Evolutionary conservation across 1,284 basidiomycete species (phyloP), one percentile per base, ranked within the genome.

Genomic region (Ceratobasidium sp.): DNA sequence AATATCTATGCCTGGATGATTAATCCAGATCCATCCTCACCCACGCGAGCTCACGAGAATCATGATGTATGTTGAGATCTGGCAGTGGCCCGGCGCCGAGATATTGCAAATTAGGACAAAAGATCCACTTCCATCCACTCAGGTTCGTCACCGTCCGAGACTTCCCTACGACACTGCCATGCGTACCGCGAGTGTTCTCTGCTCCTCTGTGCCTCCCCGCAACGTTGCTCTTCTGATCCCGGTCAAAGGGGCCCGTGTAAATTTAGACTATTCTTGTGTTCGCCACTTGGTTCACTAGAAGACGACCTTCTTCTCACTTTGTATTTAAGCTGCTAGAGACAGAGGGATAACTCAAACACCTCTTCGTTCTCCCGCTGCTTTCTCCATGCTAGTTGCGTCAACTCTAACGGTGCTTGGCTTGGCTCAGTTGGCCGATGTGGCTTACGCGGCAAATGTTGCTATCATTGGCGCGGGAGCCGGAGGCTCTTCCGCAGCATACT

Each of bases 401-500:
- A 23, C 39, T 18, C 33, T 70, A 13, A 20, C 56, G 20, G 51
- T 53, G 20, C 39, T 70, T 55, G 68, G 68, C 9, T 53, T 70
- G 15, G 53, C 53, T 33, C 68, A 73, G 20, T 15, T 73, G 28
- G 53, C 46, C 42, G 69, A 70, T 44, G 68, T 78, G 46, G 58
- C 28, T 42, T 28, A 18, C 20, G 66, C 68, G 3, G 9, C 28
- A 23, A 77, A 58, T 20, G 81, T 97, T 79, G 96, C 96, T 6
- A 91, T 97, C 82, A 90, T 97, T 51, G 68, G 68, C 39, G 68
- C 68, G 0, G 96, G 96, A 23, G 94, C 96, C 6, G 94, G 90
- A 6, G 97, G 97, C 1, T 91, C 91, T 12, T 92, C 94, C 13
- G 86, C 88, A 12, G 95, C 96, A 0, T 97, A 95, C 85, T 97